phyloP scores from a whole-genome alignment of 257 asterid species.

The Marsdenia floribunda region DNA sequence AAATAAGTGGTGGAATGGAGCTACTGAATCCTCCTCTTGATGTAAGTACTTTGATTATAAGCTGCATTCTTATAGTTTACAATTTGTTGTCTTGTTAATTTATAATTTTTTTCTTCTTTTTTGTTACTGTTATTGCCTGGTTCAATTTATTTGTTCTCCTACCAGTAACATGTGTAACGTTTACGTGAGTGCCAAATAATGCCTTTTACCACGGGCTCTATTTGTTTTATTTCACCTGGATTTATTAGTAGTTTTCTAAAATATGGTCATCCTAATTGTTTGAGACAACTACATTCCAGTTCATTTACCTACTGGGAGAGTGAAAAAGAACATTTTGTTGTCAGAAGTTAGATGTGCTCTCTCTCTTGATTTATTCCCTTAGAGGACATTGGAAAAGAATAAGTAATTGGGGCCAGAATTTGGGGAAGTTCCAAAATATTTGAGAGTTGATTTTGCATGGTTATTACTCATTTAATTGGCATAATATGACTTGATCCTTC shows the following conservation, averaged over 20 bases:
- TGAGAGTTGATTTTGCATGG: not conserved
- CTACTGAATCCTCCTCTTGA: constrained; percentile 75
- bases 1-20: constrained; percentile 75
- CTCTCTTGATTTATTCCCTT: not conserved
- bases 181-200: not conserved
- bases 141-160: not conserved
- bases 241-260: not conserved
- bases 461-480: not conserved
- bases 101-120: not conserved
- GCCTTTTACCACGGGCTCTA: not conserved
- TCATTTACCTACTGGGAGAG: not conserved
- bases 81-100: constrained; percentile 4
- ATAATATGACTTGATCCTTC: not conserved
- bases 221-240: not conserved
- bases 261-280: not conserved
- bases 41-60: constrained; percentile 36
- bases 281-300: not conserved
- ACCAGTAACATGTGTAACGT: not conserved
- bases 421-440: not conserved
- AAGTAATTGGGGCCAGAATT: not conserved
- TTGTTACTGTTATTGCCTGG: constrained; percentile 1
- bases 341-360: not conserved
- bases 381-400: not conserved
- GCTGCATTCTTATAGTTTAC: not conserved
- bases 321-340: not conserved